These are phyloP conservation scores for Mayamaea pseudoterrestris DNA, from an alignment of 108 stramenopile species.

Conservation along the genomic window DNA sequence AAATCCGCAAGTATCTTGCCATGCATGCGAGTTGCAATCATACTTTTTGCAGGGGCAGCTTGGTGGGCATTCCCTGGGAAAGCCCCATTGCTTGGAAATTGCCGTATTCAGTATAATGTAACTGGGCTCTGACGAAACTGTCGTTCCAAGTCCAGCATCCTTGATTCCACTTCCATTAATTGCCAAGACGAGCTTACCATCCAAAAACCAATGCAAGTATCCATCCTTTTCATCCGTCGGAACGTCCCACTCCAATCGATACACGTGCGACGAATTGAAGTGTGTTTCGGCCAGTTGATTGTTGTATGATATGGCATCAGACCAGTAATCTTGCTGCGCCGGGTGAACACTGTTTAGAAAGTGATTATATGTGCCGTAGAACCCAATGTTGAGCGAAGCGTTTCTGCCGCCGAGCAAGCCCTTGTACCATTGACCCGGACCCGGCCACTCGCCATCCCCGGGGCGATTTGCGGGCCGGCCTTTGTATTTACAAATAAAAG, in stretches of 20 bases:
- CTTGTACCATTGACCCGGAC: slow-evolving; percentile 86
- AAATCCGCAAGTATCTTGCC: slow-evolving; percentile 70
- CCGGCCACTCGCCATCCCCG: slow-evolving; percentile 73
- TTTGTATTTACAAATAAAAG: too few species aligned
- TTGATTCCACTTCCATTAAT: slow-evolving; percentile 40
- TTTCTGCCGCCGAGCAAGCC: slow-evolving; percentile 68
- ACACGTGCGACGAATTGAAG: slow-evolving; percentile 77
- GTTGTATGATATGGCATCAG: slow-evolving; percentile 91
- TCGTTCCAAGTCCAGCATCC: slow-evolving; percentile 34
- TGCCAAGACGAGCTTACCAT: slow-evolving; percentile 69
- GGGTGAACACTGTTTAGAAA: slow-evolving; percentile 60
- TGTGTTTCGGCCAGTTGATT: slow-evolving; percentile 54
- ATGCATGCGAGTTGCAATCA: slow-evolving; percentile 72
- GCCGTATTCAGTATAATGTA: slow-evolving; percentile 94
- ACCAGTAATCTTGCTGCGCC: slow-evolving; percentile 74
- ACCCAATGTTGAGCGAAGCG: slow-evolving; percentile 77
- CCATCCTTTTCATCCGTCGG: slow-evolving; percentile 50
- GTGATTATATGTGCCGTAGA: slow-evolving; percentile 89
- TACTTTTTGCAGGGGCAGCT: slow-evolving; percentile 70
- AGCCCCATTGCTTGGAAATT: slow-evolving; percentile 88
- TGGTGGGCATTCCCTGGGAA: slow-evolving; percentile 56
- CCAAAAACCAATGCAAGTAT: slow-evolving; percentile 85
- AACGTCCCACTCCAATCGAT: slow-evolving; percentile 92
- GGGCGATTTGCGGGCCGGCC: slow-evolving; percentile 58
- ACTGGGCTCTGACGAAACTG: slow-evolving; percentile 88